These are phyloP conservation scores for Bisporella sp. DNA, from an alignment of 2,329 filamentous ascomycete species.

Conservation along the genomic window DNA sequence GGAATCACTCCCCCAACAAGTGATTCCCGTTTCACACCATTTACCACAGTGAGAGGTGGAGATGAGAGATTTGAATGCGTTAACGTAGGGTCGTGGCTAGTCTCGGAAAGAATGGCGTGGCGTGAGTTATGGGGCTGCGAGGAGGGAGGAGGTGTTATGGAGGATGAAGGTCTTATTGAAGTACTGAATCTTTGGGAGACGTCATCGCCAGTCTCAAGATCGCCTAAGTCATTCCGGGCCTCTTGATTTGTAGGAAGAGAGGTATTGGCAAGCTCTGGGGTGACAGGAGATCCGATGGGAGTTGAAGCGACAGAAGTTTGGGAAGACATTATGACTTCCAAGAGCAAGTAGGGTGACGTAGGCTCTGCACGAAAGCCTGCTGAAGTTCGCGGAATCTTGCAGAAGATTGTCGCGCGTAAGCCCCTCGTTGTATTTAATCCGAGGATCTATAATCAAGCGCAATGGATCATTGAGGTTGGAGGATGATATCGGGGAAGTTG, in stretches of 20 bases:
- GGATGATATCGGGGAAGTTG: too few species aligned
- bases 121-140: slow-evolving; percentile 40
- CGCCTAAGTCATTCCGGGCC: background rate
- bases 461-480: too few species aligned
- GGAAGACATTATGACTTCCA: slow-evolving; percentile 17
- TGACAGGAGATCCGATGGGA: slow-evolving; percentile 15
- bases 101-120: slow-evolving; percentile 4
- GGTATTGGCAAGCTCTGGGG: slow-evolving; percentile 15
- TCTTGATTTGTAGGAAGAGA: slow-evolving; percentile 14
- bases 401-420: too few species aligned
- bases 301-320: slow-evolving; percentile 19
- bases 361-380: too few species aligned
- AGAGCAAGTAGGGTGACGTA: background rate
- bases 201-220: too few species aligned
- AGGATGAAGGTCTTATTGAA: slow-evolving; percentile 13
- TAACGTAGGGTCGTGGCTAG: slow-evolving; percentile 11
- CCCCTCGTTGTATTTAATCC: too few species aligned
- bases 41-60: slow-evolving; percentile 21
- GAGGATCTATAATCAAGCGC: too few species aligned
- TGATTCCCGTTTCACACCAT: slow-evolving; percentile 16
- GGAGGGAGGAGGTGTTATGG: slow-evolving; percentile 57
- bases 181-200: background rate
- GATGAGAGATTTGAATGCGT: slow-evolving; percentile 19
- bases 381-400: too few species aligned
- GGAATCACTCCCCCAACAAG: background rate